phyloP scores from a whole-genome alignment of 345 rosid species.

The Arabidopsis thaliana region TAIR10.1 NC_003074.8:9049501-9050000 shows the following conservation, averaged over 20 bases:
- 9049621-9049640: too few species aligned
- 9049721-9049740: too few species aligned
- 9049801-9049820: neutral
- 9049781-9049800: neutral
- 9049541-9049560: neutral
- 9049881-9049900: neutral
- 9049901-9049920: neutral
- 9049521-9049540: neutral
- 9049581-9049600: neutral
- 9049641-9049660: too few species aligned
- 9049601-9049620: too few species aligned
- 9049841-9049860: neutral
- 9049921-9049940: conserved; percentile 3
- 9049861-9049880: neutral
- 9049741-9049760: too few species aligned
- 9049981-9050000: conserved; percentile 2
- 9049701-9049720: too few species aligned
- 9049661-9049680: too few species aligned
- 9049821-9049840: neutral
- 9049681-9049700: too few species aligned
- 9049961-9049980: neutral
- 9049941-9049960: conserved; percentile 9
- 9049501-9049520: neutral
- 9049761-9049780: neutral
- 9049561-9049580: neutral